Percentiles rank a stretch among this genome's conserved stretches.
Evolutionary conservation across 1,284 basidiomycete genomes (phyloP).

Genomic region (Leccinum glutinopallens): DNA sequence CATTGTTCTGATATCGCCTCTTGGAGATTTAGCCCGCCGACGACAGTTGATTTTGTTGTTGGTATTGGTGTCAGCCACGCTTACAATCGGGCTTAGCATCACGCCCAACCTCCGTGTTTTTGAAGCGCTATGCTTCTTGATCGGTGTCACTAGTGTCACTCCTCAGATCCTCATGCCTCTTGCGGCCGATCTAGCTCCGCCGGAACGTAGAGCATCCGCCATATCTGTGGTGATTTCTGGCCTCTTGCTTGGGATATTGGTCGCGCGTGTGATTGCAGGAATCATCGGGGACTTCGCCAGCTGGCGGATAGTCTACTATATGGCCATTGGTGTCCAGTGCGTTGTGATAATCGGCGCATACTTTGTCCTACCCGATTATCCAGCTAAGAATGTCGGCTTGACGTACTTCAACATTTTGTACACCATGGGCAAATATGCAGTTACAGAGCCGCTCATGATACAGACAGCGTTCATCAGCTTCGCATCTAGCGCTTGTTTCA

Average conservation of each 20-base stretch:
- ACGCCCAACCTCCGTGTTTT: constrained; percentile 53
- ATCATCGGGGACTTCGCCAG: constrained; percentile 61
- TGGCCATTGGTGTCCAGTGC: constrained; percentile 60
- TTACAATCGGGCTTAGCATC: constrained; percentile 60
- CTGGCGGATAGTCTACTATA: constrained; percentile 69
- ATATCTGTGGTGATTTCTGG: constrained; percentile 71
- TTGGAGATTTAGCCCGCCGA: constrained; percentile 68
- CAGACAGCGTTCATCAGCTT: constrained; percentile 62
- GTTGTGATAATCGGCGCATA: constrained; percentile 56
- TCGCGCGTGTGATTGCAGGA: constrained; percentile 68
- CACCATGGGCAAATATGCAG: constrained; percentile 67
- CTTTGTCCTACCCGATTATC: constrained; percentile 68
- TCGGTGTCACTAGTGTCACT: constrained; percentile 57
- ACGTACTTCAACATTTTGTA: constrained; percentile 63
- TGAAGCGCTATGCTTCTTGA: constrained; percentile 57
- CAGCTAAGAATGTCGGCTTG: constrained; percentile 59
- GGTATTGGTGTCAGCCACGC: constrained; percentile 45
- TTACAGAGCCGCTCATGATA: constrained; percentile 70
- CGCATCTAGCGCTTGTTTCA: constrained; percentile 58
- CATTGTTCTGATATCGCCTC: constrained; percentile 61
- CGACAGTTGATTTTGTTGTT: constrained; percentile 54
- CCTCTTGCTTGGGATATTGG: constrained; percentile 69
- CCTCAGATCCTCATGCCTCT: constrained; percentile 66
- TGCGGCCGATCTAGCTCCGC: constrained; percentile 66
- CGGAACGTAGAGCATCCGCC: constrained; percentile 60